Evolutionary conservation across 2,329 filamentous ascomycete genomes (phyloP).

Genomic region (Cordyceps cicadae): DNA sequence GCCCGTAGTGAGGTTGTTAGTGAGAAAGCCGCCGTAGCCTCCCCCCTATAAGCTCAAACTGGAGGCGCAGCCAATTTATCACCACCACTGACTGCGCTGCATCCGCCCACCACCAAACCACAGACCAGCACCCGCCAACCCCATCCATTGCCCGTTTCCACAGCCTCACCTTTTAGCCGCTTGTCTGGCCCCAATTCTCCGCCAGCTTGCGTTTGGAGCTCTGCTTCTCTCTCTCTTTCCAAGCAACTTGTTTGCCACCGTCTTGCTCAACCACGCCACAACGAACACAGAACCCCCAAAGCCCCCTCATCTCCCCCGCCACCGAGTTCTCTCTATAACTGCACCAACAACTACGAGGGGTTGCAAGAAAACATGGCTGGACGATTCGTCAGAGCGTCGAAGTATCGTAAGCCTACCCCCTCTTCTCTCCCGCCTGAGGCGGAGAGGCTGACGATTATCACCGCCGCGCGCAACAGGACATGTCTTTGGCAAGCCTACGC

Average conservation of each 20-base stretch:
- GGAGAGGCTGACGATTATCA: slow-evolving; percentile 16
- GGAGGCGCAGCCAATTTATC: slow-evolving; percentile 8
- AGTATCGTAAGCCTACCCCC: slow-evolving; percentile 49
- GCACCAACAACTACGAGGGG: neutral
- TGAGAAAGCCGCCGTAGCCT: neutral
- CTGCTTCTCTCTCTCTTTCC: neutral
- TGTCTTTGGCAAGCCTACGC: slow-evolving; percentile 91
- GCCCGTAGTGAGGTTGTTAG: neutral
- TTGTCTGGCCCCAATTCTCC: slow-evolving; percentile 7
- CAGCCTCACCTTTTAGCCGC: slow-evolving; percentile 13
- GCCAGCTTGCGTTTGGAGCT: neutral
- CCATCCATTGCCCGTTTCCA: slow-evolving; percentile 16
- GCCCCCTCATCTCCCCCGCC: neutral
- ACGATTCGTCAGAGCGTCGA: slow-evolving; percentile 60
- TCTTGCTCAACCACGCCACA: neutral
- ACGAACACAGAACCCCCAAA: neutral
- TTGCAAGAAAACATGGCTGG: slow-evolving; percentile 41
- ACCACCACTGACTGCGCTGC: neutral
- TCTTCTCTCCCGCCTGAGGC: slow-evolving; percentile 7
- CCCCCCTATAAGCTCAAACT: neutral
- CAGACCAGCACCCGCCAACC: neutral
- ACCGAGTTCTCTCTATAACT: neutral
- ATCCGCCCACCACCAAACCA: neutral
- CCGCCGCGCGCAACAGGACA: slow-evolving; percentile 56
- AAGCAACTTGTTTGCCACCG: neutral